Base-by-base conservation (phyloP, 805 yeast genomes). In the Teunomyces pallodes region DNA sequence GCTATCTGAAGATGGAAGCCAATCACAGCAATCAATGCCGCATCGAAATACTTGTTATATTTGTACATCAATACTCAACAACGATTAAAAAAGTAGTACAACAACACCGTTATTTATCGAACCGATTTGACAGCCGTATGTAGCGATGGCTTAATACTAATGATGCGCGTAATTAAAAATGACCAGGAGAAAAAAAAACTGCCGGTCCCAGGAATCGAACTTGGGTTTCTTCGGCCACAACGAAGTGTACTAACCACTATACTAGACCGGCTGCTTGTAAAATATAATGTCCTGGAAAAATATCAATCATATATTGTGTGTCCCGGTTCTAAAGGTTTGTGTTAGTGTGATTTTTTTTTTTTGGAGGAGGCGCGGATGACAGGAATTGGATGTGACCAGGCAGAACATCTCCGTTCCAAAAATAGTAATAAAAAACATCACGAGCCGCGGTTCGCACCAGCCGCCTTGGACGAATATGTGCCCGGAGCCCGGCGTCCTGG, bases 151-250 rank as follows among this genome's bases (percentile, higher is more conserved):
- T 1, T 39, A 26, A 39, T 39, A 14, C 24, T 20, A 2, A 20
- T 20, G 6, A 20, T 2, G 24, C 24, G 24, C 24, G 6, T 20
- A 20, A 20, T 5, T 20, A 20, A 20, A 20, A 20, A 5, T 20
- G 24, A 4, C 24, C 24, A 20, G 24, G 24, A 9, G 17, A 40
- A 56, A 64, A 71, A 69, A 64, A 56, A 50, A 51, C 14, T 80
- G 84, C 84, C 83, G 83, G 74, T 71, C 75, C 84, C 84, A 76
- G 80, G 84, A 80, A 80, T 80, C 84, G 85, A 80, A 80, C 84
- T 78, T 77, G 82, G 84, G 84, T 80, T 77, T 80, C 79, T 70
- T 77, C 84, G 80, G 84, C 84, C 84, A 80, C 84, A 80, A 80
- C 81, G 84, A 78, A 69, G 78, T 79, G 84, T 80, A 80, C 84